phyloP scores from a whole-genome alignment of 2,329 filamentous ascomycete species.

The Scedosporium aurantiacum region DNA sequence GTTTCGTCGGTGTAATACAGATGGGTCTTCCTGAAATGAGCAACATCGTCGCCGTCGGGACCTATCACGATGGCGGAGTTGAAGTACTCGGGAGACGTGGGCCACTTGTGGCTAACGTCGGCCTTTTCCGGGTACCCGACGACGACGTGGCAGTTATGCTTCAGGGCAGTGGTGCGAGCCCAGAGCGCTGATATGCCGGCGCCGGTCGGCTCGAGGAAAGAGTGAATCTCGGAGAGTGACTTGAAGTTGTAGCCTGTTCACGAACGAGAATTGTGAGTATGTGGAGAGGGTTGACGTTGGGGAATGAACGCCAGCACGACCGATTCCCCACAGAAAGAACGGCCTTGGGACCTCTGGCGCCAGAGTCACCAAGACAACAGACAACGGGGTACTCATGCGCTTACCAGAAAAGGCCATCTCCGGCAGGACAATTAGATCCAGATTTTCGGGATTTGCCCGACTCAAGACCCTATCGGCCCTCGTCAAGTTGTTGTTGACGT shows the following conservation, averaged over 20 bases:
- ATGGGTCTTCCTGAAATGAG: constrained; percentile 49
- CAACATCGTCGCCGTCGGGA: constrained; percentile 46
- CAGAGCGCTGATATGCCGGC: constrained; percentile 59
- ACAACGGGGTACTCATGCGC: constrained; percentile 9
- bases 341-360: background rate
- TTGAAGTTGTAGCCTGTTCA: constrained; percentile 64
- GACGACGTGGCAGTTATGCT: constrained; percentile 55
- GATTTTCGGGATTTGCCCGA: constrained; percentile 33
- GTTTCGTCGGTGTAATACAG: constrained; percentile 47
- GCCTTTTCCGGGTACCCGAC: constrained; percentile 66
- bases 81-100: constrained; percentile 41
- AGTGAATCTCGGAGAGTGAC: constrained; percentile 54
- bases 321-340: background rate
- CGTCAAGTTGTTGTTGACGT: constrained; percentile 58
- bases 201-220: constrained; percentile 55
- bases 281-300: background rate
- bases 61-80: constrained; percentile 45
- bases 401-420: constrained; percentile 66
- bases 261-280: background rate
- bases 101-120: constrained; percentile 38
- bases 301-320: background rate
- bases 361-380: background rate
- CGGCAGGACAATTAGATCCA: constrained; percentile 64
- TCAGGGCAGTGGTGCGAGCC: constrained; percentile 56
- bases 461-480: constrained; percentile 54